Percentiles rank a stretch among this genome's conserved stretches.
These are phyloP conservation scores for Bipolaris gigantea DNA, from an alignment of 2,329 filamentous ascomycete genomes.

Conservation along the genomic window DNA sequence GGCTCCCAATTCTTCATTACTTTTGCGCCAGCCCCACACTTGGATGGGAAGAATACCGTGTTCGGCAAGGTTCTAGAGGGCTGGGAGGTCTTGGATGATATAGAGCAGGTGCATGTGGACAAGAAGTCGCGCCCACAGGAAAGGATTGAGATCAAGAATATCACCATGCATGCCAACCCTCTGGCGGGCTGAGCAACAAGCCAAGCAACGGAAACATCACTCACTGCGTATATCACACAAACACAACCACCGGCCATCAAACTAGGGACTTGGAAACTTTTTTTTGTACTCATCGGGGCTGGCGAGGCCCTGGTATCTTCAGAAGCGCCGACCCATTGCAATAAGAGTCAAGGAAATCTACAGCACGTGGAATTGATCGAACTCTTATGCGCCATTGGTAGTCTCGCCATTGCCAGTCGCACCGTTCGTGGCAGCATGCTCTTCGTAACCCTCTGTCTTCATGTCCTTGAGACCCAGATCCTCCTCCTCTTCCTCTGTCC, in stretches of 20 bases:
- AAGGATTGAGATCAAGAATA: slow-evolving; percentile 64
- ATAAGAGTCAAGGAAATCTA: slow-evolving; percentile 25
- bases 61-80: slow-evolving; percentile 71
- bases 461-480: slow-evolving; percentile 90
- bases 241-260: neutral
- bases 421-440: slow-evolving; percentile 32
- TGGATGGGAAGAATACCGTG: slow-evolving; percentile 82
- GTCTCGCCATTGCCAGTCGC: slow-evolving; percentile 22
- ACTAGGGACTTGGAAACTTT: slow-evolving; percentile 4
- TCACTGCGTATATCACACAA: neutral
- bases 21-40: slow-evolving; percentile 74
- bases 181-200: slow-evolving; percentile 55
- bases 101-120: slow-evolving; percentile 74
- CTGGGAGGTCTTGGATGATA: slow-evolving; percentile 65
- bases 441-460: slow-evolving; percentile 83
- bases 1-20: slow-evolving; percentile 81
- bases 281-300: slow-evolving; percentile 29
- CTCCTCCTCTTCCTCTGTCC: slow-evolving; percentile 91
- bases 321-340: slow-evolving; percentile 32
- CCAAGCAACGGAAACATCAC: neutral
- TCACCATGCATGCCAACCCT: slow-evolving; percentile 80
- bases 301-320: slow-evolving; percentile 43
- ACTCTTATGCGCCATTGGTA: slow-evolving; percentile 19
- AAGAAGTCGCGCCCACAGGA: slow-evolving; percentile 75
- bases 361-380: slow-evolving; percentile 3